Evolutionary conservation across 2,329 filamentous ascomycete species (phyloP).

Genomic region (Orbilia oligospora): DNA sequence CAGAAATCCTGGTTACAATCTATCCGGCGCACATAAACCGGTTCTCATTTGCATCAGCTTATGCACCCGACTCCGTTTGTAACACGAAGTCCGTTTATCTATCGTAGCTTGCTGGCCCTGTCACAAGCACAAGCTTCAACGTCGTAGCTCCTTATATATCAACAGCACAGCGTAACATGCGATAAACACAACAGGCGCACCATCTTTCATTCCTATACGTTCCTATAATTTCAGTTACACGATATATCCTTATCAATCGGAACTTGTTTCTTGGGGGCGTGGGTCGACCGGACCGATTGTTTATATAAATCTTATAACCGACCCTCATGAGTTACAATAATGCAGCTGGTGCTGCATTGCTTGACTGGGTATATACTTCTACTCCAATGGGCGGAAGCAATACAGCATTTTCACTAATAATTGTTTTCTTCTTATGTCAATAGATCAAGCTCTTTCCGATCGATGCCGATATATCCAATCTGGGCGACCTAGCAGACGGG

Average conservation of each 20-base stretch:
- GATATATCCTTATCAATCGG: conserved; percentile 10
- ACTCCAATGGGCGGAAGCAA: conserved; percentile 1
- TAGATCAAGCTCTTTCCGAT: conserved; percentile 65
- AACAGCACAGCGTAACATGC: conserved; percentile 17
- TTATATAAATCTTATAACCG: conserved; percentile 3
- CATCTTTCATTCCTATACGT: not conserved
- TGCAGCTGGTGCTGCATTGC: conserved; percentile 63
- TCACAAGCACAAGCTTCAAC: conserved; percentile 7
- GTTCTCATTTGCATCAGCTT: conserved; percentile 2
- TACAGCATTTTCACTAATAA: not conserved
- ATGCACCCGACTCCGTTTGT: conserved; percentile 20
- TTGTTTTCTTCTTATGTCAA: not conserved
- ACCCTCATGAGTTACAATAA: conserved; percentile 60
- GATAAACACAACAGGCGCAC: conserved; percentile 2
- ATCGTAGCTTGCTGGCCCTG: conserved; percentile 3
- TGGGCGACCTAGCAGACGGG: conserved; percentile 64
- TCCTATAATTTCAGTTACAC: not conserved
- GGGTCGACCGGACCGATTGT: conserved; percentile 7
- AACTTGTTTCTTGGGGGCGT: not conserved
- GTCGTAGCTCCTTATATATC: not conserved
- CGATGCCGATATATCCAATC: conserved; percentile 63
- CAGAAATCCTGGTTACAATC: not conserved
- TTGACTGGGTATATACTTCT: conserved; percentile 63
- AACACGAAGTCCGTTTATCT: conserved; percentile 10
- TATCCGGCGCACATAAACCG: not conserved